Evolutionary conservation across 345 rosid species (phyloP).

Genomic region (Linum usitatissimum): DNA sequence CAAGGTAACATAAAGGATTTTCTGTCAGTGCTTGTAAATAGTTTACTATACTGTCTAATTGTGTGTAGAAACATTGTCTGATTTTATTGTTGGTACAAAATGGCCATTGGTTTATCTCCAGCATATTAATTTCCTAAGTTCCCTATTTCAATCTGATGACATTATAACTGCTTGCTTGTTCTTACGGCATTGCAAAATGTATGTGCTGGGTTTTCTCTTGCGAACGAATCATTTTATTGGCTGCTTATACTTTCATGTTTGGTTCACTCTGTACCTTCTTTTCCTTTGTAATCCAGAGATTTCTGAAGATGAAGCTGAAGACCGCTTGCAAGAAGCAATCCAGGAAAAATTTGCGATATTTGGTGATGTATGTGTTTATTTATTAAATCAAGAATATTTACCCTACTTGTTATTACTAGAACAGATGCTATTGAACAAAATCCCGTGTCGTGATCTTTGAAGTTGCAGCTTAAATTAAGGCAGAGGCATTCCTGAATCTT

Average conservation of each 20-base stretch:
- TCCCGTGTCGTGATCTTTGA: too few relatives aligned
- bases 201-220: neutral
- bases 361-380: conserved; percentile 68
- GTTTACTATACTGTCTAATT: neutral
- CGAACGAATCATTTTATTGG: neutral
- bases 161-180: neutral
- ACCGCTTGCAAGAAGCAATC: conserved; percentile 82
- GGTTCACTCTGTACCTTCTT: conserved; percentile 2
- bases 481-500: too few relatives aligned
- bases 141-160: neutral
- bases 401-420: neutral
- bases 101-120: neutral
- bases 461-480: too few relatives aligned
- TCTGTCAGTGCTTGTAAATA: neutral
- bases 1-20: conserved; percentile 39
- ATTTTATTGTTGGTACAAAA: neutral
- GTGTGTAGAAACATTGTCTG: neutral
- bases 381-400: conserved; percentile 10
- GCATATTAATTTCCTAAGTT: neutral
- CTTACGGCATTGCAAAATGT: conserved; percentile 1
- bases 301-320: conserved; percentile 97
- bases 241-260: neutral
- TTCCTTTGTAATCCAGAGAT: conserved; percentile 50
- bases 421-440: neutral
- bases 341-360: conserved; percentile 93